phyloP scores from a whole-genome alignment of 2,329 filamentous ascomycete genomes.

The Fusarium illudens region DNA sequence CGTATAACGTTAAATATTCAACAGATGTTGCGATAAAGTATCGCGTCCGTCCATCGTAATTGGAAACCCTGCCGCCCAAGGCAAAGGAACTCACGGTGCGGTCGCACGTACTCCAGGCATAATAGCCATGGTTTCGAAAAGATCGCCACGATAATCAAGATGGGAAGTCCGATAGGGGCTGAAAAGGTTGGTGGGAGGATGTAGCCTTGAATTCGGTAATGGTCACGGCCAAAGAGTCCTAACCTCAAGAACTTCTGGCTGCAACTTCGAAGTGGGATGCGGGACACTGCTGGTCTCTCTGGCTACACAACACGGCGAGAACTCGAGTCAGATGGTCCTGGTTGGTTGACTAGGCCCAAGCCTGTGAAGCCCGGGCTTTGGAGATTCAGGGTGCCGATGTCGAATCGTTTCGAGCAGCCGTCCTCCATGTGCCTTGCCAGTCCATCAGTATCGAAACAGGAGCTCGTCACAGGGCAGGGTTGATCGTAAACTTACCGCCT shows the following conservation, averaged over 20 bases:
- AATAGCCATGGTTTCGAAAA: not conserved
- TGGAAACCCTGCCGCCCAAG: not conserved
- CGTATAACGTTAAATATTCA: not conserved
- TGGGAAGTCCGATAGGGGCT: not conserved
- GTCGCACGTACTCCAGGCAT: not conserved
- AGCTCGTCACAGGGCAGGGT: not conserved
- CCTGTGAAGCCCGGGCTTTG: constrained; percentile 44
- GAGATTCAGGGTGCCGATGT: constrained; percentile 62
- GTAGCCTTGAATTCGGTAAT: not conserved
- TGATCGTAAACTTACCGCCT: constrained; percentile 66
- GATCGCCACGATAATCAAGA: not conserved
- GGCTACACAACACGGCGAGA: constrained; percentile 31
- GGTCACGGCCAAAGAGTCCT: not conserved
- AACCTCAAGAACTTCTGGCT: not conserved
- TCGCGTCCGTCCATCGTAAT: not conserved
- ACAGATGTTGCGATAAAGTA: not conserved
- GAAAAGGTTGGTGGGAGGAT: not conserved
- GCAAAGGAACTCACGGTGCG: not conserved
- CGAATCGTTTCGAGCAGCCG: constrained; percentile 75
- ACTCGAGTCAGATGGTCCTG: constrained; percentile 22
- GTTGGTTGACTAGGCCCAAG: constrained; percentile 30
- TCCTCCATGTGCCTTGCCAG: constrained; percentile 76
- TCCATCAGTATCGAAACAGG: constrained; percentile 1
- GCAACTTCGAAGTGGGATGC: not conserved
- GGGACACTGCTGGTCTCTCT: not conserved